Evolutionary conservation across 2,329 filamentous ascomycete genomes (phyloP).

Genomic region (Xylariaceae sp.): DNA sequence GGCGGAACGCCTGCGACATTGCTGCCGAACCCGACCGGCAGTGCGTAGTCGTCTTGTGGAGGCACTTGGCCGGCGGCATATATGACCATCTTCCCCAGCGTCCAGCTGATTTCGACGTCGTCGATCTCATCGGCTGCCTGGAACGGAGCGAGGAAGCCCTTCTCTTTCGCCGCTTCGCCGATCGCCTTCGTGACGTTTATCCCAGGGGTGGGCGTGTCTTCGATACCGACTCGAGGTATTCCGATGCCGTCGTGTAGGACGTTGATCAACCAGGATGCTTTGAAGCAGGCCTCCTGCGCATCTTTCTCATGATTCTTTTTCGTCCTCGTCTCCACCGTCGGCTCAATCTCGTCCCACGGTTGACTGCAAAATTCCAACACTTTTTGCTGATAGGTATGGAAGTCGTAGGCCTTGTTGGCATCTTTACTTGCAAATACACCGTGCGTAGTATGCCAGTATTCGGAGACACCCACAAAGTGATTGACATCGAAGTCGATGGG

Average conservation of each 20-base stretch:
- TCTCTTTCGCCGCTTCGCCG: slow-evolving; percentile 59
- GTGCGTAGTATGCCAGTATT: slow-evolving; percentile 98
- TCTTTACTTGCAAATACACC: slow-evolving; percentile 77
- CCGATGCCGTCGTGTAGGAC: slow-evolving; percentile 94
- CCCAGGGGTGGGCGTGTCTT: slow-evolving; percentile 44
- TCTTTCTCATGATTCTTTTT: slow-evolving; percentile 73
- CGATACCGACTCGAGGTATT: slow-evolving; percentile 75
- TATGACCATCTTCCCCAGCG: slow-evolving; percentile 89
- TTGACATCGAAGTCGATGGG: slow-evolving; percentile 96
- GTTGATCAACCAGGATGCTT: slow-evolving; percentile 96
- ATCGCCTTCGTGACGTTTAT: slow-evolving; percentile 68
- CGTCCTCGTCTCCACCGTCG: slow-evolving; percentile 52
- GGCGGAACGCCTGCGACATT: slow-evolving; percentile 61
- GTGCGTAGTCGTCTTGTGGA: slow-evolving; percentile 43
- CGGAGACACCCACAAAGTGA: slow-evolving; percentile 94
- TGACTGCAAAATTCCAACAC: slow-evolving; percentile 80
- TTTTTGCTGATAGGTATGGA: slow-evolving; percentile 77
- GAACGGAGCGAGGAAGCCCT: slow-evolving; percentile 77
- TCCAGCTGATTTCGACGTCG: slow-evolving; percentile 92
- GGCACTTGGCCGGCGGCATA: slow-evolving; percentile 88
- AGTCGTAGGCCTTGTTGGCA: slow-evolving; percentile 73
- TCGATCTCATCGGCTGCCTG: slow-evolving; percentile 89
- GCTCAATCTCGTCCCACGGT: slow-evolving; percentile 71
- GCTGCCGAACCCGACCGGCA: slow-evolving; percentile 88
- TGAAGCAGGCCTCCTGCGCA: slow-evolving; percentile 89